Base-by-base conservation (phyloP, 306 rosid species). In the Vigna trinervia region DNA sequence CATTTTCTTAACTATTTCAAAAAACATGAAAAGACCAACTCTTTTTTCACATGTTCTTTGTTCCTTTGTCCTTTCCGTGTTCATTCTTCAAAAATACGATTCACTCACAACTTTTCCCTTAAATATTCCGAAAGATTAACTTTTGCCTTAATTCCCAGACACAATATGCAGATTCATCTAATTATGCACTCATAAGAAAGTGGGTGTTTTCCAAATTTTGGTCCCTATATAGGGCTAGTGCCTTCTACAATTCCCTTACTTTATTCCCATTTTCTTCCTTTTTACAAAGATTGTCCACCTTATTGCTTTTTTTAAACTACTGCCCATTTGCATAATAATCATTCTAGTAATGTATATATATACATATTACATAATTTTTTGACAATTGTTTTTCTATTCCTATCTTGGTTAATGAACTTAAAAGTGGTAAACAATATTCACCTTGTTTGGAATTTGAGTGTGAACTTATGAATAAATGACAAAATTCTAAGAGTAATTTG, bases 231-330 rank as follows among this genome's bases (percentile, higher is more conserved):
- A 43, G 12, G 28, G 52, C 17, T 41, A 65, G 53, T 41, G 71
- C 71, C 71, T 43, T 41, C 71, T 12, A 66, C 53, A 66, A 66
- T 66, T 66, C 45, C 71, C 36, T 66, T 51, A 66, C 71, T 66
- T 66, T 41, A 41, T 39, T 65, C 52, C 34, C 14, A 39, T 65
- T 51, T 41, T 41, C n/a, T 41, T 65, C 52, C 45, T 14, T 34
- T 34, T 34, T 60, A 15, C 2, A 39, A 5, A 38, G 2, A 64
- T 38, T 38, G 32, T 39, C 50, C 13, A 34, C 28, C 48, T n/a
- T 63, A 8, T 38, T 38, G 1, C 38, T 63, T 30, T 17, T 26
- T 30, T 63, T 61, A 8, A 61, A 61, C 12, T 15, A 63, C 7
- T 0, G 0, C 22, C 22, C 3, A 23, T 23, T 57, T 22, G 3